Percentiles rank a stretch among this genome's conserved stretches.
phyloP scores from a whole-genome alignment of 164 flowering plant genomes.

The Santalum album region DNA sequence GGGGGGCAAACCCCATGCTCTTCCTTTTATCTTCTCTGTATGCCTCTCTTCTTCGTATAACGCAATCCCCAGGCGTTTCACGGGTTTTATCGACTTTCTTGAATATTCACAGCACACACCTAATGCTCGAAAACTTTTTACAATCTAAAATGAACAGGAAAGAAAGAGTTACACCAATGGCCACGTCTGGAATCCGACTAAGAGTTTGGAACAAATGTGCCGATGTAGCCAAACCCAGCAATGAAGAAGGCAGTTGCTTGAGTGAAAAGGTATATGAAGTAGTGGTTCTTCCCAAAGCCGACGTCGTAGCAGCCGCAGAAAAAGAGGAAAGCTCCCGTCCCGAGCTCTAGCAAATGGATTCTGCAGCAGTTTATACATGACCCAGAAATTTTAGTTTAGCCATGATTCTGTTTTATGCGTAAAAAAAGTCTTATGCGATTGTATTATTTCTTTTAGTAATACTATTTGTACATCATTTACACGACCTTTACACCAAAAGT shows the following conservation, averaged over 20 bases:
- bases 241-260: slow-evolving; percentile 74
- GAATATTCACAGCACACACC: slow-evolving; percentile 20
- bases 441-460: no score
- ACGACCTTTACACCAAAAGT: no score
- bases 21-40: background rate
- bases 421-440: no score
- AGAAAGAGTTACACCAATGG: background rate
- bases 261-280: slow-evolving; percentile 52
- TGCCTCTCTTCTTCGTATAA: slow-evolving; percentile 2
- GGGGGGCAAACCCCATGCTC: background rate
- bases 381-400: background rate
- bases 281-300: slow-evolving; percentile 51
- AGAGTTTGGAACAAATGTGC: slow-evolving; percentile 59
- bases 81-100: slow-evolving; percentile 3
- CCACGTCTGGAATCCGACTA: slow-evolving; percentile 8
- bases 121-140: slow-evolving; percentile 6
- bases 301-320: slow-evolving; percentile 59
- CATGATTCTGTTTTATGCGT: background rate
- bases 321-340: slow-evolving; percentile 48
- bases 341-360: slow-evolving; percentile 52
- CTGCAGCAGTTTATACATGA: slow-evolving; percentile 21
- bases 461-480: no score
- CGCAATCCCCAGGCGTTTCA: background rate
- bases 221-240: slow-evolving; percentile 66
- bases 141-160: background rate